Evolutionary conservation across 106 monocot genomes (phyloP), one percentile per base, ranked within the genome.

Genomic region (Ottelia alismoides): DNA sequence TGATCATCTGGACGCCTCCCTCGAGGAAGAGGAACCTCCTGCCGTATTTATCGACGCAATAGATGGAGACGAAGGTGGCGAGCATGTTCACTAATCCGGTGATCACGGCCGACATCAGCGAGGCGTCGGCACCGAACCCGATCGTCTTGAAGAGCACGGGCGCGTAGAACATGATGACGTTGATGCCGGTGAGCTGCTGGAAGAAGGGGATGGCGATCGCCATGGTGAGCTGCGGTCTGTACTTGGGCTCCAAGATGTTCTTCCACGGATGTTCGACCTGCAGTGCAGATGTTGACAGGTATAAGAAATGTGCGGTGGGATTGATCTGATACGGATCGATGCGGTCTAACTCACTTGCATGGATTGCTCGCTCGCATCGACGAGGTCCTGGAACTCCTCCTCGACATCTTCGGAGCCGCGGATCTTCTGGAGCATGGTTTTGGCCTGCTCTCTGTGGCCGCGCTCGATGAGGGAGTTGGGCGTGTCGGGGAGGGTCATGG

Each of bases 111-210:
- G 63, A 64, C 25, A 40, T 22, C 1, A 64, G 9, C n/a, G 63
- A 64, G 17, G 63, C 63, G 25, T 53, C 52, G 52, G 25, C 43
- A 27, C 40, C 25, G 40, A 64, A 64, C 28, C 63, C 63, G 18
- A 65, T 0, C 1, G 55, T 54, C 12, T 45, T 19, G 65, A 54
- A 65, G 20, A 65, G 46, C 1, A 65, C 65, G 0, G 65, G 55
- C 20, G 65, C 54, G 55, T 54, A 65, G 65, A 54, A 65, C 65
- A 65, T 65, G 28, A 65, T 65, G 11, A 44, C 65, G 64, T 52
- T 64, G 40, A 52, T 52, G 20, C 64, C 64, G 25, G 64, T 64
- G 64, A 64, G 45, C 53, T 65, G 65, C 45, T 65, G 65, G 65
- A 65, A 67, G n/a, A 58, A 11, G 30, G 47, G 67, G 22, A 67